Evolutionary conservation across 352 stramenopile species (phyloP), one percentile per base, ranked within the genome.

Genomic region (Globisporangium perplexum): DNA sequence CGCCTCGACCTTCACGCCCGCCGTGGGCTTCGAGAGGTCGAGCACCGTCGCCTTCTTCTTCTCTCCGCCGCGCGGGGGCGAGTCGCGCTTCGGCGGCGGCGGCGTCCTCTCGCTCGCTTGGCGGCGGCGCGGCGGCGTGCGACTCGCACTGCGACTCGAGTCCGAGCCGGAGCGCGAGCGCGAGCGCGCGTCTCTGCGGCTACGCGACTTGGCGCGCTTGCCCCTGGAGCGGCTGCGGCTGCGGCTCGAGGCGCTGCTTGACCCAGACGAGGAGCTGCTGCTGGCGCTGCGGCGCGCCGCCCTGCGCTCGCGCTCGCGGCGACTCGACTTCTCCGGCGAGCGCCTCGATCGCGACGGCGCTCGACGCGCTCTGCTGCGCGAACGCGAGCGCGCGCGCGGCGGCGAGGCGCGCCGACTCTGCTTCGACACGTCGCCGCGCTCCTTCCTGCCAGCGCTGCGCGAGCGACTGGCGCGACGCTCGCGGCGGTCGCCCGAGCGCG

Each of bases 191-290:
- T 53, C 39, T 30, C 50, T 47, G 22, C 30, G 39, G 4, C 23
- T 41, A 10, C 48, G 43, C n/a, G 38, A 12, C 26, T 39, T 50
- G 50, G 10, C 30, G 17, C 24, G 22, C 53, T 53, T 53, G 23
- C 36, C 47, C 22, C 53, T 64, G 23, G 63, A 69, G 31, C 57
- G 70, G 47, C 57, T 63, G 18, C 39, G 50, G 35, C 50, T 63
- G 26, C 49, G 46, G 45, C 58, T 65, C 33, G 63, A 72, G 6
- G 15, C 47, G 41, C 59, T 58, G 4, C 43, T 52, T 22, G 59
- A 38, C 0, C 57, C 53, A 23, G 62, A 77, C 15, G 46, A 62
- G 38, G 66, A 77, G 36, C 44, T 59, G n/a, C 44, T n/a, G 24
- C 55, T 62, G 17, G 23, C 47, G 30, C 57, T 59, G 24, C 46